Conservation (phyloP, 495 filamentous ascomycete genomes). For the Sphaerosporella brunnea region DNA sequence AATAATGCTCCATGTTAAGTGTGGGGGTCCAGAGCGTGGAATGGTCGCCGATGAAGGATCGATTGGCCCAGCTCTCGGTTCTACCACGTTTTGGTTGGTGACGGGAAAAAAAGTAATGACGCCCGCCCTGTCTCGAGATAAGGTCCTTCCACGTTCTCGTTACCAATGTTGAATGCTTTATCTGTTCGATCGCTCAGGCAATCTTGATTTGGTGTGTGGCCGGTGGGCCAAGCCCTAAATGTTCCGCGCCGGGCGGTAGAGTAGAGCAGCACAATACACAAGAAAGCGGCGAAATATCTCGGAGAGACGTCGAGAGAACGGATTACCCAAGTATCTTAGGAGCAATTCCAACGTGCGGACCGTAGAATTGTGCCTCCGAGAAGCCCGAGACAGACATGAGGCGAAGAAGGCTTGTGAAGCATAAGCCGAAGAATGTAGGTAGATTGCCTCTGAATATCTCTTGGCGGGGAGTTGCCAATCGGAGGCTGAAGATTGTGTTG, state of each 20-base stretch:
- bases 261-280: no score
- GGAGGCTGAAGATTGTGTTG: neutral
- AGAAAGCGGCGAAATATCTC: no score
- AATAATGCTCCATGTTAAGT: neutral
- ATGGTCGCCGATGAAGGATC: neutral
- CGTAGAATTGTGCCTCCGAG: neutral
- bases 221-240: neutral
- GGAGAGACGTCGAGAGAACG: no score
- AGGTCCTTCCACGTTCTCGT: neutral
- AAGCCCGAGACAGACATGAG: neutral
- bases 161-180: neutral
- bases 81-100: neutral
- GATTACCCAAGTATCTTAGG: no score
- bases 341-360: no score
- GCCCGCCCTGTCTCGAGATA: neutral
- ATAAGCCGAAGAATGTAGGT: neutral
- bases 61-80: neutral
- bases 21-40: neutral
- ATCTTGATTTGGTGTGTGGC: no score
- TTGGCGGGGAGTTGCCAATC: neutral
- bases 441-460: neutral
- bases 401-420: neutral
- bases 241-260: neutral
- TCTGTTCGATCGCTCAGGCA: no score
- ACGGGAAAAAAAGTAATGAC: no score